phyloP scores from a whole-genome alignment of 139 green algal species.

The Closterium sp. region DNA sequence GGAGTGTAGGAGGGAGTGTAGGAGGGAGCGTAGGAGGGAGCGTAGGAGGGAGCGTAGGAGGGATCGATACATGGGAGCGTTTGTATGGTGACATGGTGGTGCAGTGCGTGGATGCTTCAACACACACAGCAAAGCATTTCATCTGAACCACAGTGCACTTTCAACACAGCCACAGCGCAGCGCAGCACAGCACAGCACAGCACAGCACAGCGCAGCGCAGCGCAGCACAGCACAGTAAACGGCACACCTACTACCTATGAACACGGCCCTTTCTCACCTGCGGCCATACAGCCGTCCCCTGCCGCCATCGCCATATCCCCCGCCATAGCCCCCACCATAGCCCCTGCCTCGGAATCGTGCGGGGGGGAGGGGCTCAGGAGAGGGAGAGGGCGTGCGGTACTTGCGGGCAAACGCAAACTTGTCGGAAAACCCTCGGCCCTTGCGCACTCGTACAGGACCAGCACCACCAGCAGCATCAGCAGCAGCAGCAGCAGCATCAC shows the following conservation, averaged over 20 bases:
- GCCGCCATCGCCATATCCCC: background rate
- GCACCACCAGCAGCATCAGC: background rate
- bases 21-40: no score
- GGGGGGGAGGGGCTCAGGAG: background rate
- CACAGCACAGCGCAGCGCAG: background rate
- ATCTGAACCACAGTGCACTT: no score
- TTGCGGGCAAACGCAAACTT: slow-evolving; percentile 25
- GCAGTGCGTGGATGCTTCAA: no score
- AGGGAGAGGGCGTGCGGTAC: slow-evolving; percentile 23
- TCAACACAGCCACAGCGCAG: no score
- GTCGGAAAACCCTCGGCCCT: slow-evolving; percentile 14
- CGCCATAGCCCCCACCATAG: background rate
- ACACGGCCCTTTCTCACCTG: background rate
- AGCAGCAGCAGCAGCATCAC: background rate
- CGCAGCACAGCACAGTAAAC: no score
- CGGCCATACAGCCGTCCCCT: background rate
- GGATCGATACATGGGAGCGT: no score
- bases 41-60: no score
- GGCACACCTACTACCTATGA: background rate
- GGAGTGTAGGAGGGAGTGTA: no score
- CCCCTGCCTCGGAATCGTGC: background rate
- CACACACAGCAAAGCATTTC: no score
- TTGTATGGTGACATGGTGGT: no score
- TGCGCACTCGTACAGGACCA: slow-evolving; percentile 2
- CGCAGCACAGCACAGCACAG: no score